phyloP scores from a whole-genome alignment of 768 basidiomycete species.

The Kwoniella heveanensis region DNA sequence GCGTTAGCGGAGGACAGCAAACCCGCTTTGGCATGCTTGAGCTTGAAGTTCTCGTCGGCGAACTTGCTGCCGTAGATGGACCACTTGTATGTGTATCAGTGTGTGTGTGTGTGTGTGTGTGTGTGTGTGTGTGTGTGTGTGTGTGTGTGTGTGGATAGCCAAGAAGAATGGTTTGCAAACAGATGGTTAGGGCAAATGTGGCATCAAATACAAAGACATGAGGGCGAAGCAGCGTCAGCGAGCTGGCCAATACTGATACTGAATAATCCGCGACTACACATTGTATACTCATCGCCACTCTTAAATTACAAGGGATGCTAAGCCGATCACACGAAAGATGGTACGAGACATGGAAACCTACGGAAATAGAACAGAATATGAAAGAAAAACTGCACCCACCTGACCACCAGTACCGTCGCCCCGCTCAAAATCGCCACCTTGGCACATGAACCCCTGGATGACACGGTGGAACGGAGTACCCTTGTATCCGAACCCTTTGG shows the following conservation, averaged over 20 bases:
- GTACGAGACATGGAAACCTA: not conserved
- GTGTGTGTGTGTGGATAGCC: too few relatives aligned
- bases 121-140: too few relatives aligned
- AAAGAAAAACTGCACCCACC: conserved; percentile 3
- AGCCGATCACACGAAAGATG: too few relatives aligned
- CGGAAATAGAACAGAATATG: not conserved
- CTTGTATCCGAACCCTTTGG: conserved; percentile 68
- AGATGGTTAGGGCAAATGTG: too few relatives aligned
- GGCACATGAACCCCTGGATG: conserved; percentile 59
- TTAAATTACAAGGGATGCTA: too few relatives aligned
- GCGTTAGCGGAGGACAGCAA: conserved; percentile 69
- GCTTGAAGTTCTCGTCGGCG: conserved; percentile 55
- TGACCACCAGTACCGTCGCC: conserved; percentile 57
- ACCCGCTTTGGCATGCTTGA: conserved; percentile 49
- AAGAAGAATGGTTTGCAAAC: too few relatives aligned
- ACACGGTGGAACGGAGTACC: conserved; percentile 69
- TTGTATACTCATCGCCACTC: too few relatives aligned
- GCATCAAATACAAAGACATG: too few relatives aligned
- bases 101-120: conserved; percentile 8
- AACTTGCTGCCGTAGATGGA: conserved; percentile 56
- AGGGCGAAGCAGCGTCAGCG: too few relatives aligned
- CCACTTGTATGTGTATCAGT: conserved; percentile 12
- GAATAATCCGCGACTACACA: too few relatives aligned
- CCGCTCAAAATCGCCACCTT: conserved; percentile 72
- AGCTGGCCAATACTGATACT: too few relatives aligned